Evolutionary conservation across 768 basidiomycete genomes (phyloP).

Genomic region (Trametes elegans): DNA sequence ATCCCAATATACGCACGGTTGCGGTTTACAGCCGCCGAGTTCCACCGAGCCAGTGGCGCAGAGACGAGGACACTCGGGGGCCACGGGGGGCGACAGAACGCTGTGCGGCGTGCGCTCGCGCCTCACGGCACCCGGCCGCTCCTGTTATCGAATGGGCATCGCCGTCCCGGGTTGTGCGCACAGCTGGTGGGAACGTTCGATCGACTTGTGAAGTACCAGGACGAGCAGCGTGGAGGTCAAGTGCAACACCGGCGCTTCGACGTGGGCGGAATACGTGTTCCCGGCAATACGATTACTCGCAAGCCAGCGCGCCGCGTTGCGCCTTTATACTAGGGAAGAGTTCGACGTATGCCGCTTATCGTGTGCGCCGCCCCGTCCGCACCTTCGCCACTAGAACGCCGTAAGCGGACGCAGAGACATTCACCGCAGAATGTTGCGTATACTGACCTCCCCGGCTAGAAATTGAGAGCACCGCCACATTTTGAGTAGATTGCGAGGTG

Average conservation of each 20-base stretch:
- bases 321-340: background rate
- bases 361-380: background rate
- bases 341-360: background rate
- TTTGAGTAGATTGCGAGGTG: background rate
- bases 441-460: conserved; percentile 6
- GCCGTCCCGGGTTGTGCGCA: conserved; percentile 2
- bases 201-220: conserved; percentile 4
- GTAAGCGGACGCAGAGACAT: background rate
- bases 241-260: conserved; percentile 17
- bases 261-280: conserved; percentile 6
- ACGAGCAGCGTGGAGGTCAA: conserved; percentile 15
- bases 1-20: background rate
- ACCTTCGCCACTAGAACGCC: background rate
- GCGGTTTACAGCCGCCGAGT: background rate
- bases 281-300: conserved; percentile 7
- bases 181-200: conserved; percentile 10
- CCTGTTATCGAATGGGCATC: conserved; percentile 20
- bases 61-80: background rate
- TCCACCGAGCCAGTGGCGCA: background rate
- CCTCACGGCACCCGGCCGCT: conserved; percentile 6
- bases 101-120: background rate
- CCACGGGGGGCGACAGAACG: conserved; percentile 3
- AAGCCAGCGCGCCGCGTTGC: background rate
- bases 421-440: background rate
- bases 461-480: conserved; percentile 11